Base-by-base conservation (phyloP, 2,329 filamentous ascomycete species). In the Talaromyces rugulosus region DNA sequence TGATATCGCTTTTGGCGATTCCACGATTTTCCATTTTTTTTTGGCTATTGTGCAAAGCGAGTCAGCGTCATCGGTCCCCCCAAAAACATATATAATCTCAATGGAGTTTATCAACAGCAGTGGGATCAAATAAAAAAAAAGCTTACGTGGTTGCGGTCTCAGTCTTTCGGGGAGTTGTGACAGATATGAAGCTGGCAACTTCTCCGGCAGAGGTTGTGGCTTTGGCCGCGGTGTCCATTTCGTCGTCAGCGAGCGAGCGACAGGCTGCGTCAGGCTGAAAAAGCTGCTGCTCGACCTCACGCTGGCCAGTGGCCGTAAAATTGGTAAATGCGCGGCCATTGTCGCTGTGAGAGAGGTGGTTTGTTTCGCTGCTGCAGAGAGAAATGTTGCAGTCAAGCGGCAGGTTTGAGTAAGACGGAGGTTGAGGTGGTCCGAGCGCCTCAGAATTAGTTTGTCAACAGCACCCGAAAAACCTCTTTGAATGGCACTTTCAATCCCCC, bases 241-340 rank as follows among this genome's bases (percentile, higher is more conserved):
- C 64, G 83, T 81, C 53, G 78, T 75, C 73, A 88, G 77, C 63
- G 81, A 79, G 67, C 87, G 75, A 58, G 73, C 74, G 56, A 70
- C 70, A 47, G 72, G 68, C 60, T 74, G 77, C 61, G 84, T 82
- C 64, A 82, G 82, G 33, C 42, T 31, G 7, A 62, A 30, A 1
- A 59, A 5, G 12, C 34, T 34, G 55, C 34, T 72, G 42, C 85
- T 78, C 33, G 85, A 80, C 77, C 89, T 90, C 73, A 90, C 85
- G 77, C 86, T 88, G 81, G 86, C 85, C 72, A 90, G 77, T 65
- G 89, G 89, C 84, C 89, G 87, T 77, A 81, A 73, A 54, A 81
- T 77, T 61, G 85, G 78, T 71, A 83, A 71, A 63, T 83, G 77
- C 66, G 85, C 81, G 67, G 84, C 82, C 82, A 91, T 92, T 63